phyloP scores from a whole-genome alignment of 1,284 basidiomycete species.

The Cutaneotrichosporon cutaneum region DNA sequence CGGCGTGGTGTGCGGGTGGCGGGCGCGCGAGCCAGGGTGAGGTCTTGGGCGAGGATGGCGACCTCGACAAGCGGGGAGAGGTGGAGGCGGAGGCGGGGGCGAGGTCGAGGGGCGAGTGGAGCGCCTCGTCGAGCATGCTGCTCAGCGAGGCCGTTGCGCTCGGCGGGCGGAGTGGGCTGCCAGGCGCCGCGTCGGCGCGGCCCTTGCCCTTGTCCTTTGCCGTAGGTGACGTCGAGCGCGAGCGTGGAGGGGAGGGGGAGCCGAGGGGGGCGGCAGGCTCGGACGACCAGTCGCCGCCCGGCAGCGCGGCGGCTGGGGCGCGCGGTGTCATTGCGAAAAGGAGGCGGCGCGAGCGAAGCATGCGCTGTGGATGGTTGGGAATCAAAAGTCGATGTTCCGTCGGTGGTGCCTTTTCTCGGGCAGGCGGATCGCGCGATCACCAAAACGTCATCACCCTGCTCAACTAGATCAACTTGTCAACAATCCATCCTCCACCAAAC shows the following conservation, averaged over 20 bases:
- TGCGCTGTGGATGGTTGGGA: conserved; percentile 1
- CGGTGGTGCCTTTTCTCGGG: neutral
- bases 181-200: conserved; percentile 19
- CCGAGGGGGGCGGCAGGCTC: neutral
- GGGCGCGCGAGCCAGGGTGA: conserved; percentile 4
- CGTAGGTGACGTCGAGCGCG: neutral
- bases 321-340: conserved; percentile 2
- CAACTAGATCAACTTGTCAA: conserved; percentile 1
- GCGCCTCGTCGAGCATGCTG: conserved; percentile 34
- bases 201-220: conserved; percentile 27
- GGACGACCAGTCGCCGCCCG: conserved; percentile 5
- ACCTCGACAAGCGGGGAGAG: neutral
- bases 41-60: neutral
- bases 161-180: conserved; percentile 4
- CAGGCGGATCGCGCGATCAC: neutral
- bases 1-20: conserved; percentile 6
- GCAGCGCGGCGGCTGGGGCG: conserved; percentile 1
- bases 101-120: conserved; percentile 33
- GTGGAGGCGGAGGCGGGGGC: conserved; percentile 16
- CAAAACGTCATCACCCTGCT: neutral
- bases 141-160: conserved; percentile 11
- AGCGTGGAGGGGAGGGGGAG: neutral
- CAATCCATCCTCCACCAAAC: conserved; percentile 1
- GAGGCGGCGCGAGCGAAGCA: conserved; percentile 9
- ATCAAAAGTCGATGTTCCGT: neutral